A percentile compares a stretch with the other conserved stretches of the same genome.
These are phyloP conservation scores for Beauveria caledonica DNA, from an alignment of 2,329 filamentous ascomycete genomes.

Conservation along the genomic window DNA sequence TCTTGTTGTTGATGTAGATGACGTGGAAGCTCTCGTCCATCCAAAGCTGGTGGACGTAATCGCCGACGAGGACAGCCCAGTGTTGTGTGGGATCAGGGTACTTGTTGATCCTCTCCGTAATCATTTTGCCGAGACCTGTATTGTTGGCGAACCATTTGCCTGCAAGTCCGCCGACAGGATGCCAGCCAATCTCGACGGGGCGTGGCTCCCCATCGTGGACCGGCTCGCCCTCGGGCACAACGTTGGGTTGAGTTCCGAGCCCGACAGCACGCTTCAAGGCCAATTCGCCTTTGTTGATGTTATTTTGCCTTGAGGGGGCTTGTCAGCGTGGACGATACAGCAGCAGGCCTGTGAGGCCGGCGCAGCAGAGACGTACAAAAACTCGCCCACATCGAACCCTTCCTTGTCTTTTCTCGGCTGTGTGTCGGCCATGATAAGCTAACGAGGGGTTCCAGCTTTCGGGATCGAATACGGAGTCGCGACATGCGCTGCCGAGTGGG, in stretches of 20 bases:
- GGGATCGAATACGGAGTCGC: neutral
- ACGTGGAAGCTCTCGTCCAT: slow-evolving; percentile 51
- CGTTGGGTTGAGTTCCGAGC: slow-evolving; percentile 25
- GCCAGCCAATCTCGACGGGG: slow-evolving; percentile 47
- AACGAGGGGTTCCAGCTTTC: neutral
- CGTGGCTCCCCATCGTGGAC: slow-evolving; percentile 23
- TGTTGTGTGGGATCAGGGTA: slow-evolving; percentile 54
- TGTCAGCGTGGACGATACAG: neutral
- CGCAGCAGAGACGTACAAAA: neutral
- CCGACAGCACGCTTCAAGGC: slow-evolving; percentile 28
- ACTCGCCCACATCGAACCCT: slow-evolving; percentile 8
- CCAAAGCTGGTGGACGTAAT: slow-evolving; percentile 50
- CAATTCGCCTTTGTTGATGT: slow-evolving; percentile 26
- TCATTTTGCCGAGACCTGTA: slow-evolving; percentile 46
- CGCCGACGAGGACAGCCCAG: slow-evolving; percentile 50
- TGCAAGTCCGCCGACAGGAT: slow-evolving; percentile 46
- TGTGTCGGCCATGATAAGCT: neutral
- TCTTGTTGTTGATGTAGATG: slow-evolving; percentile 45
- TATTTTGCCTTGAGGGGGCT: slow-evolving; percentile 19
- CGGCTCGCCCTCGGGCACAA: slow-evolving; percentile 22
- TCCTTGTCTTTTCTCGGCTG: slow-evolving; percentile 1
- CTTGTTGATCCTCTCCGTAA: slow-evolving; percentile 44
- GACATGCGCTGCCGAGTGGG: neutral
- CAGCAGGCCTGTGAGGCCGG: neutral
- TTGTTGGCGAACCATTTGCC: slow-evolving; percentile 52